Evolutionary conservation across 2,329 filamentous ascomycete genomes (phyloP).

Genomic region (Aspergillus phoenicis): DNA sequence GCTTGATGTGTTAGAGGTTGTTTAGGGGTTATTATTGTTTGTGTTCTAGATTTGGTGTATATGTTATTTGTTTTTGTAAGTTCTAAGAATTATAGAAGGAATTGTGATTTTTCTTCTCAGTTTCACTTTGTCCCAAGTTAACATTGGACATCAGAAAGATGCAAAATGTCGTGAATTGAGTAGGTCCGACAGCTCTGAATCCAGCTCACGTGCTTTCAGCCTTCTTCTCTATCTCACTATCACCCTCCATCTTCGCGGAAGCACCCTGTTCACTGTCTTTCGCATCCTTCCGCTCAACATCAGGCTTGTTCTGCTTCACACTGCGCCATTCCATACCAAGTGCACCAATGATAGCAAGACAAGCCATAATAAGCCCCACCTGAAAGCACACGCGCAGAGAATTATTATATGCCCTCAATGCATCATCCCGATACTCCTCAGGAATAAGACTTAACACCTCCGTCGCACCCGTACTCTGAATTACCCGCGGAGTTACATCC

Average conservation of each 20-base stretch:
- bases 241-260: no score
- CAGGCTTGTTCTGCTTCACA: constrained; percentile 10
- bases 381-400: not conserved
- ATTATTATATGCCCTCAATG: constrained; percentile 3
- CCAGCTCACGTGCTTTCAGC: no score
- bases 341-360: constrained; percentile 12
- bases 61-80: no score
- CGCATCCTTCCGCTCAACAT: no score
- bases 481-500: not conserved
- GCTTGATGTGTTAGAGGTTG: not conserved
- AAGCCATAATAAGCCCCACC: not conserved
- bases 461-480: not conserved
- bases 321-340: constrained; percentile 16
- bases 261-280: no score
- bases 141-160: no score
- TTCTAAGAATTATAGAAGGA: no score
- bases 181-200: no score
- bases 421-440: not conserved
- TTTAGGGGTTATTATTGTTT: not conserved
- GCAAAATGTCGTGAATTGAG: no score
- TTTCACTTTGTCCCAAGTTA: no score
- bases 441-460: not conserved
- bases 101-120: no score
- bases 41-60: not conserved
- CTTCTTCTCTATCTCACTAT: no score